These are phyloP conservation scores for Vanderwaltozyma verrucispora DNA, from an alignment of 805 yeast genomes.

Conservation along the genomic window DNA sequence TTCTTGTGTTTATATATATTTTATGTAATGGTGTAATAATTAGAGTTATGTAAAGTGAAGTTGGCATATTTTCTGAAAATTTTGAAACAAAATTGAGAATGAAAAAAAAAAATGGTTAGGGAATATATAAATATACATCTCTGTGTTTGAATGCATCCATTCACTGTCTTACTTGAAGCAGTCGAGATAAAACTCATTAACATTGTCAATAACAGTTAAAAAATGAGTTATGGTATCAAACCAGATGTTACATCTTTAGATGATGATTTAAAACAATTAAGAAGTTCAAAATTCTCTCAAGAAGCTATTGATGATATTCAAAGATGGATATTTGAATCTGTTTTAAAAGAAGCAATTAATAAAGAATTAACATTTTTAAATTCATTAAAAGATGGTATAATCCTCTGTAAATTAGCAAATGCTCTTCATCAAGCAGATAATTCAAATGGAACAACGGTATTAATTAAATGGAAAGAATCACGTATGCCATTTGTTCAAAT, in stretches of 20 bases:
- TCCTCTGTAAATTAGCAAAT: slow-evolving; percentile 35
- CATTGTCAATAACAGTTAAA: too few relatives aligned
- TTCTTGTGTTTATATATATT: too few relatives aligned
- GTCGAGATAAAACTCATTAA: too few relatives aligned
- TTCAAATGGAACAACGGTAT: slow-evolving; percentile 12
- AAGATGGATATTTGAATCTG: slow-evolving; percentile 42
- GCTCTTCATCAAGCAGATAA: slow-evolving; percentile 34
- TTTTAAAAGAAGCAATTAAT: slow-evolving; percentile 27
- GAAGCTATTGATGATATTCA: slow-evolving; percentile 33
- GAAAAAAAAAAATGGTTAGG: too few relatives aligned
- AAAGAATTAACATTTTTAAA: slow-evolving; percentile 38
- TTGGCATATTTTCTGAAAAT: too few relatives aligned
- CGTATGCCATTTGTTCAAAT: slow-evolving; percentile 67
- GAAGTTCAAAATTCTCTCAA: slow-evolving; percentile 42
- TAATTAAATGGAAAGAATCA: slow-evolving; percentile 45
- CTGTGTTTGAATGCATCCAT: too few relatives aligned
- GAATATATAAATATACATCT: too few relatives aligned
- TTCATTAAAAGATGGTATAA: slow-evolving; percentile 50
- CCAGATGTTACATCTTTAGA: slow-evolving; percentile 50
- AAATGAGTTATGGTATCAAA: slow-evolving; percentile 19
- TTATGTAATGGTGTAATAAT: too few relatives aligned
- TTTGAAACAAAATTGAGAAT: too few relatives aligned
- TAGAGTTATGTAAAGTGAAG: too few relatives aligned
- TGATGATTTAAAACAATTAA: slow-evolving; percentile 43
- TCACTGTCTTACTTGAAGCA: too few relatives aligned